Percentiles rank a stretch among this genome's conserved stretches.
Conservation (phyloP, 208 protist species). For the Entamoeba invadens region DNA sequence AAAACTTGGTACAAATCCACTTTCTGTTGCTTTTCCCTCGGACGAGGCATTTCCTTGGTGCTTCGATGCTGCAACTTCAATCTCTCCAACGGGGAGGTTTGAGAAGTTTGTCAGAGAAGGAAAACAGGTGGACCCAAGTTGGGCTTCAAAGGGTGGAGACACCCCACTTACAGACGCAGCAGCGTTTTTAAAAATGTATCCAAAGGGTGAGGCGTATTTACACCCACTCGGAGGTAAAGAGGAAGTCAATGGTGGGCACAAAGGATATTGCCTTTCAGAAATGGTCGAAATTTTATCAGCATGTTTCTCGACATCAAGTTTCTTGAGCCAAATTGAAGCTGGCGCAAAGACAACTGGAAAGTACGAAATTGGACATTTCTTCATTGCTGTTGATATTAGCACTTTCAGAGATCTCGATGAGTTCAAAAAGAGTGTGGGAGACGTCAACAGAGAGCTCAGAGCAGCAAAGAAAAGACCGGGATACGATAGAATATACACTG, state of each 20-base stretch:
- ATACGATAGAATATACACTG: constrained; percentile 8
- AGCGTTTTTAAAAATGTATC: not conserved
- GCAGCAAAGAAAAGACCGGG: constrained; percentile 1
- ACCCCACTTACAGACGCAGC: not conserved
- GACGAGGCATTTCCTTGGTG: constrained; percentile 35
- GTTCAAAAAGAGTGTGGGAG: constrained; percentile 1
- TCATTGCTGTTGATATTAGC: constrained; percentile 3
- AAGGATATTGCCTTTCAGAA: constrained; percentile 29
- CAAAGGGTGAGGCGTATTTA: not conserved
- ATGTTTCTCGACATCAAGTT: not conserved
- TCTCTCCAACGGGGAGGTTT: constrained; percentile 26
- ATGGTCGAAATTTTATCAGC: constrained; percentile 19
- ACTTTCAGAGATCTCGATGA: not conserved
- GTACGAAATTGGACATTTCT: constrained; percentile 22
- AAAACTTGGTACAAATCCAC: constrained; percentile 40
- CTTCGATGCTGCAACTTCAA: constrained; percentile 35
- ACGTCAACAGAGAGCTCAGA: constrained; percentile 12
- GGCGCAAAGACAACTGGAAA: not conserved
- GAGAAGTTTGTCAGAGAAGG: constrained; percentile 25
- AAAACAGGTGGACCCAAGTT: constrained; percentile 16
- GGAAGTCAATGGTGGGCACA: constrained; percentile 36
- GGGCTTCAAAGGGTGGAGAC: constrained; percentile 12
- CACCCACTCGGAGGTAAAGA: constrained; percentile 21
- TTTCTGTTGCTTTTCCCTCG: constrained; percentile 32
- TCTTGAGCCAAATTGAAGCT: not conserved